Base-by-base conservation (phyloP, 371 early-diverging fungal species). In the Mortierella sp. region DNA sequence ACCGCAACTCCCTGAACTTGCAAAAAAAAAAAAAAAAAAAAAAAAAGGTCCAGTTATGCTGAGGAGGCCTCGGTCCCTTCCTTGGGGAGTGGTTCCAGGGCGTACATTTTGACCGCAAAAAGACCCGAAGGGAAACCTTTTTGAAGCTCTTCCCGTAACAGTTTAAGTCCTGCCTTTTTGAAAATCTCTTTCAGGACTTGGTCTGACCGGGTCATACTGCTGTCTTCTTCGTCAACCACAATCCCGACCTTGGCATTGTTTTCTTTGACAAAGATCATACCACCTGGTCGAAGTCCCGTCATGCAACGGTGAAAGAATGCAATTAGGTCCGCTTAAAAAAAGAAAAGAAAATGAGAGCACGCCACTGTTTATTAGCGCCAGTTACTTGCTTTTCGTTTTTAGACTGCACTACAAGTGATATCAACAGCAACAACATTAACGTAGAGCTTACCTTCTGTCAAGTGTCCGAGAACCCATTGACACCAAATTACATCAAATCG, bases 401-500 rank as follows among this genome's bases (percentile, higher is more conserved):
- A n/a, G n/a, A n/a, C n/a, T n/a, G n/a, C n/a, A n/a, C n/a, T n/a
- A n/a, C n/a, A n/a, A n/a, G n/a, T n/a, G n/a, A n/a, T n/a, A n/a
- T n/a, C n/a, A 37, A 37, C 9, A 37, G 37, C 37, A 37, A 37
- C 9, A 14, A 3, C 12, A 16, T 1, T 23, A 53, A 53, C 19
- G 23, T 9, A 53, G 37, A 3, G 7, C 52, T 64, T 85, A 90
- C 91, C 90, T 70, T 94, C 93, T 2, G 91, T 92, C 75, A 95
- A 83, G 68, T 95, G 94, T 15, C 92, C 89, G 15, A 97, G 84
- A 1, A 97, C 97, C 98, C 98, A 98, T 81, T 98, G 98, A 70
- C 93, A 95, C 98, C 98, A 98, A 28, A 98, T 95, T 45, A 95
- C 77, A 74, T 96, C 95, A 83, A 96, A 97, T 28, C 89, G 85